Base-by-base conservation (phyloP, 257 asterid species). In the Petunia axillaris region DNA sequence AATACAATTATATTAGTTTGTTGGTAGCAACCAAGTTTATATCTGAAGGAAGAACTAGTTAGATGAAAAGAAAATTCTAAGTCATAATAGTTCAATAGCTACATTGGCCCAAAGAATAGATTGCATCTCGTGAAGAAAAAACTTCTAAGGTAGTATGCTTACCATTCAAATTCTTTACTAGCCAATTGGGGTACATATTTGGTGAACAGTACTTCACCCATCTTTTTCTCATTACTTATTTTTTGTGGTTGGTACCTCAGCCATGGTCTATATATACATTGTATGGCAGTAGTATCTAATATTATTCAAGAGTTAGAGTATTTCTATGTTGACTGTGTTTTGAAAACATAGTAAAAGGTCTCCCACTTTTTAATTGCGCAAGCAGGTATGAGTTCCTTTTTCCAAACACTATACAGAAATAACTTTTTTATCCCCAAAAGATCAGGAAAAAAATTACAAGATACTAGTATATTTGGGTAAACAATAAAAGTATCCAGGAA, bases 161-260 rank as follows among this genome's bases (percentile, higher is more conserved):
- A 71, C 77, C 77, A 71, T 71, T 48, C 62, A 71, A 11, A 48
- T 70, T 40, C 77, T 70, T 70, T 48, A 70, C 59, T 25, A 70
- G 10, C 41, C 11, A 46, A 70, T 35, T 10, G 50, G 39, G 6
- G 6, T 2, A 48, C 77, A 71, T 25, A 44, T 71, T 10, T 48
- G 60, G 77, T 71, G 60, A 71, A 71, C 25, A 55, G 8, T 5
- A 14, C 62, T 55, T 14, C 8, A 55, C 14, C 44, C 10, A 60
- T 71, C 77, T 41, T 71, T 71, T 48, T 71, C 77, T 1, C 44
- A 43, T 71, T 2, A 58, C 9, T 15, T 16, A 48, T 8, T 48
- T 48, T 71, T 25, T 48, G 44, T 48, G 62, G 77, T 2, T 2
- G 14, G 25, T 48, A 35, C 35, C 25, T 40, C 11, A 71, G 60